phyloP scores from a whole-genome alignment of 805 yeast species.

The Ogataea nitratoaversa region DNA sequence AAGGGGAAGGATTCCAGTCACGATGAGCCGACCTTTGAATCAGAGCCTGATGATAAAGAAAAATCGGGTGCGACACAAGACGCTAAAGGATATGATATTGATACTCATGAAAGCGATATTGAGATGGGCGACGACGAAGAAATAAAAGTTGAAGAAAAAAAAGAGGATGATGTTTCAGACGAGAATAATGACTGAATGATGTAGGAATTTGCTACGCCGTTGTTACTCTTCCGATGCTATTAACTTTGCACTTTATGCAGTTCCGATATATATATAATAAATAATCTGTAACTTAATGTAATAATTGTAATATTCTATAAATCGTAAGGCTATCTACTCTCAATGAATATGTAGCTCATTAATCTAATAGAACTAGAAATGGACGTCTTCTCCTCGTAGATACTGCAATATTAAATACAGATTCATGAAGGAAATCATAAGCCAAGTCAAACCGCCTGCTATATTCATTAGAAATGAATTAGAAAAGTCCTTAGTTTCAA shows the following conservation, averaged over 20 bases:
- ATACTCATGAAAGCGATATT: neutral
- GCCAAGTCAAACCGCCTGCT: conserved; percentile 59
- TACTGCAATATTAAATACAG: conserved; percentile 42
- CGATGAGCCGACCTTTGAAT: too few species aligned
- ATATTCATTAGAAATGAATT: conserved; percentile 57
- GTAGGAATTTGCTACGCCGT: too few species aligned
- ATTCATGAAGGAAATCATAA: conserved; percentile 67
- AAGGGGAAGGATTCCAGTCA: neutral
- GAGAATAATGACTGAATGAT: neutral
- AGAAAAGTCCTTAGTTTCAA: conserved; percentile 46
- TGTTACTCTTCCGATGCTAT: too few species aligned
- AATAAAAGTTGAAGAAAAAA: too few species aligned
- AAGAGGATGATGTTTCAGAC: neutral
- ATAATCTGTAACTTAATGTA: too few species aligned
- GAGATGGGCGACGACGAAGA: neutral
- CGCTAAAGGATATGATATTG: too few species aligned
- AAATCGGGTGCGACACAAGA: too few species aligned
- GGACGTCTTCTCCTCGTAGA: conserved; percentile 32
- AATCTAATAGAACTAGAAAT: conserved; percentile 17
- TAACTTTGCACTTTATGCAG: too few species aligned
- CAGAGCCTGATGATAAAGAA: neutral
- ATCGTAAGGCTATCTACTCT: too few species aligned
- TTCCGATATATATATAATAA: too few species aligned
- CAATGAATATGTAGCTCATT: neutral
- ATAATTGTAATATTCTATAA: too few species aligned